Base-by-base conservation (phyloP, 2,329 filamentous ascomycete species). In the Aspergillus pseudotamarii region DNA sequence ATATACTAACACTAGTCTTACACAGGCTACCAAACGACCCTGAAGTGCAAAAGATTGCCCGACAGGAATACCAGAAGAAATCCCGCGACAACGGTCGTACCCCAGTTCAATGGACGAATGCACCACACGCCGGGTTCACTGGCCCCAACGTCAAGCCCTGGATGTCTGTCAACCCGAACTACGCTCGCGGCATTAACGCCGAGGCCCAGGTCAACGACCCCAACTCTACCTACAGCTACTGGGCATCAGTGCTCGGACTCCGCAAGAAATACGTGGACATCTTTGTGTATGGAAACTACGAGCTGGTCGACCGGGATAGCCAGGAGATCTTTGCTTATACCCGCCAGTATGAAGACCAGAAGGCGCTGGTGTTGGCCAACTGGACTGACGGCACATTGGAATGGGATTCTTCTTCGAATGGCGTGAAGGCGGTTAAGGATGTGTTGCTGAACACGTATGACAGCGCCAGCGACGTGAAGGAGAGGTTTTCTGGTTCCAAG, bases 101-200 rank as follows among this genome's bases (percentile, higher is more conserved):
- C 0, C 90, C 90, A 0, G 88, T 93, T 76, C 89, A 92, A 72
- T 93, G 91, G 90, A 82, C 87, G 65, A 71, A 76, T n/a, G 79
- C 77, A 1, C 71, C 78, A 0, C 84, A 92, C 64, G 89, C 82
- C 0, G 90, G 91, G 12, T 93, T 93, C 78, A 88, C 88, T 0
- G 79, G 79, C 1, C 77, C 77, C 1, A 78, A 76, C 10, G 74
- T 73, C 4, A 82, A 81, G 59, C 88, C 90, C 2, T 93, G 91
- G 91, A 92, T 93, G 85, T 83, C 85, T 16, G 84, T 88, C 45
- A 88, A 91, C 72, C 85, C 89, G 61, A 84, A 88, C 71, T 89
- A 88, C 73, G 73, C 72, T 2, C 74, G 79, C 10, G 51, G 51
- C n/a, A 80, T 89, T 77, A 93, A 93, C 71, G 89, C 87, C 32